A percentile compares a stretch with the other conserved stretches of the same genome.
Evolutionary conservation across 768 basidiomycete species (phyloP).

Genomic region (Lyophyllum atratum): DNA sequence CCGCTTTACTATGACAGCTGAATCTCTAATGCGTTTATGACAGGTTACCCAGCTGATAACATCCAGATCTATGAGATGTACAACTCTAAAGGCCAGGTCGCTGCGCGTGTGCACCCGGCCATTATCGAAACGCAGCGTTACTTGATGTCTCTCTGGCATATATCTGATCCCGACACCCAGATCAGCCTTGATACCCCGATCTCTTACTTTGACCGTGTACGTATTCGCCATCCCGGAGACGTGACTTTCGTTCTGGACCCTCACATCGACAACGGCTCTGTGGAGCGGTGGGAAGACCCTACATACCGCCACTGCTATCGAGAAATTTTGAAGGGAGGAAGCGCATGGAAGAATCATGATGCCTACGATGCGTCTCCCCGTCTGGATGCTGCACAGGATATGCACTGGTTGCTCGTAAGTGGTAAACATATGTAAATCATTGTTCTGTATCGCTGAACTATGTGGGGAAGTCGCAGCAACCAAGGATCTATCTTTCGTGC

Average conservation of each 20-base stretch:
- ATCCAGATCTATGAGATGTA: too few species aligned
- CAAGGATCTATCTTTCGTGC: slow-evolving; percentile 57
- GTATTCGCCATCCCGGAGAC: slow-evolving; percentile 66
- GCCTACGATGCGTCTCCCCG: too few species aligned
- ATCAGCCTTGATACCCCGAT: too few species aligned
- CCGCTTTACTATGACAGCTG: slow-evolving; percentile 34
- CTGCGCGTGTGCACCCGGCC: too few species aligned
- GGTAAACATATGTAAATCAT: slow-evolving; percentile 45
- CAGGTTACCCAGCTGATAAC: too few species aligned
- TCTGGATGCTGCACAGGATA: too few species aligned
- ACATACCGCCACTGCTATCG: slow-evolving; percentile 40
- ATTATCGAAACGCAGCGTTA: too few species aligned
- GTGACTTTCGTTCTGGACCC: slow-evolving; percentile 68
- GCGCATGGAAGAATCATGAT: slow-evolving; percentile 46
- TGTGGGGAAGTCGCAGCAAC: slow-evolving; percentile 30
- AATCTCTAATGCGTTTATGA: slow-evolving; percentile 52
- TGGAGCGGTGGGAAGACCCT: slow-evolving; percentile 59
- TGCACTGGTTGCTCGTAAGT: slow-evolving; percentile 50
- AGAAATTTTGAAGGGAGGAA: slow-evolving; percentile 44
- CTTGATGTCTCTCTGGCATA: too few species aligned
- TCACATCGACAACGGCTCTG: slow-evolving; percentile 53
- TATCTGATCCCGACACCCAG: too few species aligned
- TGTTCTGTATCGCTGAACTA: slow-evolving; percentile 4
- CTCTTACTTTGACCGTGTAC: slow-evolving; percentile 81
- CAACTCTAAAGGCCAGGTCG: too few species aligned